Base-by-base conservation (phyloP, 495 filamentous ascomycete genomes). In the Bacidia gigantensis region DNA sequence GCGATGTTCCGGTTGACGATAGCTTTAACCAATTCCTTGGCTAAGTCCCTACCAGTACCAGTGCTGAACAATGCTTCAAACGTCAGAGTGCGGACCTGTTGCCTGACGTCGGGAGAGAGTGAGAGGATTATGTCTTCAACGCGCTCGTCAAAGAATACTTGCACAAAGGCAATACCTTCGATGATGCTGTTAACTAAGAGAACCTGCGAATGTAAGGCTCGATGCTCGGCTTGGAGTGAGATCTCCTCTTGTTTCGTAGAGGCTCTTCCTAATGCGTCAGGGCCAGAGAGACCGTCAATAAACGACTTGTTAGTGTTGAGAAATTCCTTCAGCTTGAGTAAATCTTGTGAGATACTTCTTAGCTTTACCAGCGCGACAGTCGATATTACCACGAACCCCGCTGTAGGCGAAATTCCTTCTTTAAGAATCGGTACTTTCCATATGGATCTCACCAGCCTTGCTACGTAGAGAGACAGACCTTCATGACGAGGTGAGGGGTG, bases 1-100 rank as follows among this genome's bases (percentile, higher is more conserved):
- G 87, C 86, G 61, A 99, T 97, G 65, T 93, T 97, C 35, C 88
- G 76, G 67, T 97, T 97, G 50, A 99, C 92, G 56, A 99, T 96
- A 1, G 89, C 89, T 65, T 96, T 97, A 38, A 99, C 93, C 2
- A 99, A 72, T 52, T 95, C 83, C 67, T 95, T 95, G 20, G 89
- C 93, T n/a, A 97, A 77, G 21, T 94, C 86, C 53, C 88, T 87
- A 10, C 93, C 92, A 35, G 75, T 73, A 26, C 68, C 64, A 24
- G 82, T 80, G 17, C 85, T 84, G 65, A 96, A 97, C 1, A 99
- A 78, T 26, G 76, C 72, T 62, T 94, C 85, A 60, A 84, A 99
- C 0, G 87, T 95, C 26, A 95, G 74, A 48, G 82, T 72, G 42
- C 78, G 72, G 52, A 92, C 80, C 53, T 78, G 75, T 54, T 82